Percentiles rank a stretch among this genome's conserved stretches.
phyloP scores from a whole-genome alignment of 2,329 filamentous ascomycete species.

The Sclerotinia minor region DNA sequence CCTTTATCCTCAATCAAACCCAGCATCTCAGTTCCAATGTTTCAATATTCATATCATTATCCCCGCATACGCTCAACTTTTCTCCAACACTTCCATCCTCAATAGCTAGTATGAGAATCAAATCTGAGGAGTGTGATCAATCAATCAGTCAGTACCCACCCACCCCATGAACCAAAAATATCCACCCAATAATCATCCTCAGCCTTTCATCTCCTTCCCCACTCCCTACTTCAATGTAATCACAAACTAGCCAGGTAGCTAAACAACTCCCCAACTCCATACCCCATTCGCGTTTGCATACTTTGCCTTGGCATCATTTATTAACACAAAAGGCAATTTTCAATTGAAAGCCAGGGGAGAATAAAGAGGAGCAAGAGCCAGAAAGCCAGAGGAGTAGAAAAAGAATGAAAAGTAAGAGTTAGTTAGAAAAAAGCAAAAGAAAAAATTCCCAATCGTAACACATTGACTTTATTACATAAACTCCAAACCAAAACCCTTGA shows the following conservation, averaged over 20 bases:
- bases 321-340: not conserved
- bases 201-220: too few relatives aligned
- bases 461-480: slow-evolving; percentile 32
- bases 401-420: slow-evolving; percentile 14
- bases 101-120: not conserved
- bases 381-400: not conserved
- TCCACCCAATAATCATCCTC: not conserved
- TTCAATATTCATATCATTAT: not conserved
- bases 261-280: not conserved
- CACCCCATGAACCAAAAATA: not conserved
- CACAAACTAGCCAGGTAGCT: slow-evolving; percentile 6
- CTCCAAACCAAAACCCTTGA: slow-evolving; percentile 23
- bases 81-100: not conserved
- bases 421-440: not conserved
- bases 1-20: not conserved
- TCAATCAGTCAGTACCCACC: not conserved
- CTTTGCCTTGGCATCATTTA: not conserved
- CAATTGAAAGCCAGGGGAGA: not conserved
- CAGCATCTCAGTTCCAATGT: not conserved
- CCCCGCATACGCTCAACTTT: not conserved
- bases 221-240: not conserved
- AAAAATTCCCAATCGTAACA: slow-evolving; percentile 28
- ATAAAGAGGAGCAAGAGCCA: not conserved
- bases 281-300: slow-evolving; percentile 3
- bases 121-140: not conserved